Percentiles rank a stretch among this genome's conserved stretches.
phyloP scores from a whole-genome alignment of 1,139 yeast species.

The Meyerozyma guilliermondii region DNA sequence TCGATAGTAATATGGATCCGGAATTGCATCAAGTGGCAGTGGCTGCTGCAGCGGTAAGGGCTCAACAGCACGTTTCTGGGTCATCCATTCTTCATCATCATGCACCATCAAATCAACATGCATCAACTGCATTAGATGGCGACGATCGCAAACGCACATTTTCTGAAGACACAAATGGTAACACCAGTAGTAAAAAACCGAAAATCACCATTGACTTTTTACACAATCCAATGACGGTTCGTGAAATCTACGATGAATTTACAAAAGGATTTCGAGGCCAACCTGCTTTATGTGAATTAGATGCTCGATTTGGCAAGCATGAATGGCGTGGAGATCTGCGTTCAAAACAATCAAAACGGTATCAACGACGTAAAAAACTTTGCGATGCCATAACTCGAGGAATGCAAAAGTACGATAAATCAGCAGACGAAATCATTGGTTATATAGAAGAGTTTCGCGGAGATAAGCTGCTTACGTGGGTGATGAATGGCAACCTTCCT shows the following conservation, averaged over 20 bases:
- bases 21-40: slow-evolving; percentile 37
- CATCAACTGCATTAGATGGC: slow-evolving; percentile 4
- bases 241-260: slow-evolving; percentile 44
- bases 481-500: slow-evolving; percentile 47
- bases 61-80: slow-evolving; percentile 17
- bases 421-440: slow-evolving; percentile 39
- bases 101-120: slow-evolving; percentile 3
- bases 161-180: background rate
- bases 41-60: slow-evolving; percentile 26
- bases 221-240: slow-evolving; percentile 43
- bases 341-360: slow-evolving; percentile 43
- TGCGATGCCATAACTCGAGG: slow-evolving; percentile 45
- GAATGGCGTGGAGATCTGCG: slow-evolving; percentile 47
- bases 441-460: slow-evolving; percentile 42
- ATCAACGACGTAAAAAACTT: slow-evolving; percentile 40
- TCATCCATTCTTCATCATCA: slow-evolving; percentile 5
- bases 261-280: slow-evolving; percentile 45
- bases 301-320: slow-evolving; percentile 39
- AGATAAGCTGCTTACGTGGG: slow-evolving; percentile 44
- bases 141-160: background rate
- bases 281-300: slow-evolving; percentile 41
- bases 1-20: slow-evolving; percentile 35
- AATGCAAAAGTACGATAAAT: slow-evolving; percentile 34
- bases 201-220: slow-evolving; percentile 36
- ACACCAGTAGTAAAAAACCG: slow-evolving; percentile 21